Percentiles rank a stretch among this genome's conserved stretches.
These are phyloP conservation scores for Leishmania mexicana DNA, from an alignment of 208 protist genomes.

Conservation along the genomic window DNA sequence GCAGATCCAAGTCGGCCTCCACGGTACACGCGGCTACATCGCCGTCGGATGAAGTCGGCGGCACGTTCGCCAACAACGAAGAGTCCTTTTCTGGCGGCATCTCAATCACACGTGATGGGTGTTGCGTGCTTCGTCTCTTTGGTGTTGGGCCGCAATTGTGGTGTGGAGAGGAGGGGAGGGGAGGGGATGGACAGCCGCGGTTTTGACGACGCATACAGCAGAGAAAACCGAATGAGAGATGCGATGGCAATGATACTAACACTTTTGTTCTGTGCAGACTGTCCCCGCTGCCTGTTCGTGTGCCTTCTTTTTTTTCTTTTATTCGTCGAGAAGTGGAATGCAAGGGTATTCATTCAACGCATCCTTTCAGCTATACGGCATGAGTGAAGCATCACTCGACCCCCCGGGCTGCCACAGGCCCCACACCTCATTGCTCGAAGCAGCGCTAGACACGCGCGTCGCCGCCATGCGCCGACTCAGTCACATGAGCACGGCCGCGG, in stretches of 20 bases:
- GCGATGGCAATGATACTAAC: too few species aligned
- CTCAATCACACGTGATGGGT: background rate
- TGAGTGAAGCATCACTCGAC: too few species aligned
- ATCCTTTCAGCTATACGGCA: too few species aligned
- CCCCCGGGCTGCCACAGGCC: too few species aligned
- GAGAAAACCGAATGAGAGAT: too few species aligned
- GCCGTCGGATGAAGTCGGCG: background rate
- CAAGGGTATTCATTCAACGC: background rate
- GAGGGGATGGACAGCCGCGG: too few species aligned
- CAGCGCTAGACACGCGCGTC: background rate
- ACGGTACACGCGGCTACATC: conserved; percentile 1
- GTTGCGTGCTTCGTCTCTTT: background rate
- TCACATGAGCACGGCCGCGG: background rate
- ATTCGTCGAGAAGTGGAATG: too few species aligned
- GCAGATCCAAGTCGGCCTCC: conserved; percentile 37
- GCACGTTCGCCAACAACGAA: background rate
- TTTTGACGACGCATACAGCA: too few species aligned
- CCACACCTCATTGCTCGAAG: background rate
- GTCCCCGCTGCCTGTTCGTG: too few species aligned
- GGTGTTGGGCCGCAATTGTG: background rate
- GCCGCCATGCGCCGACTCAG: background rate
- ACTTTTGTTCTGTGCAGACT: too few species aligned
- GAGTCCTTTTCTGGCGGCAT: background rate
- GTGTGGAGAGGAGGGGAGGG: background rate
- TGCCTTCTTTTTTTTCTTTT: too few species aligned